Evolutionary conservation across 148 eudicot species (phyloP).

Genomic region (Chenopodium quinoa): DNA sequence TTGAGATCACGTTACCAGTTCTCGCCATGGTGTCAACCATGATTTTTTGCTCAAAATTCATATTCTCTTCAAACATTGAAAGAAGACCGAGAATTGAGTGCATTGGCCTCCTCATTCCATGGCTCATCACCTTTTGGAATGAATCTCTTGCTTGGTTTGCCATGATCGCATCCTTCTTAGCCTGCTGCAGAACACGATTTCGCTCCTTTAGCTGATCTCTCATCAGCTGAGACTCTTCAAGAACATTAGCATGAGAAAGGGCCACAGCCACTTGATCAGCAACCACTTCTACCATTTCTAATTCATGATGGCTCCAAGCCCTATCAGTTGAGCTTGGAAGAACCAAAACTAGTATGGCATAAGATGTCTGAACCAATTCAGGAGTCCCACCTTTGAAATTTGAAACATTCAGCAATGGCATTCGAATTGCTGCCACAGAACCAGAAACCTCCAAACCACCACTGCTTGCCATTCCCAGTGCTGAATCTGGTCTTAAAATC

Average conservation of each 20-base stretch:
- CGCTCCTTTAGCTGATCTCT: constrained; percentile 63
- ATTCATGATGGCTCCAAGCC: constrained; percentile 57
- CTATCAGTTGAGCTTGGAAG: constrained; percentile 50
- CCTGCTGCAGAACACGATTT: constrained; percentile 66
- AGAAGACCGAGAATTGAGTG: constrained; percentile 82
- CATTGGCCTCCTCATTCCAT: constrained; percentile 85
- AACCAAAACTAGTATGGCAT: constrained; percentile 77
- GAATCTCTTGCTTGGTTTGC: constrained; percentile 77
- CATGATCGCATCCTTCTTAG: constrained; percentile 75
- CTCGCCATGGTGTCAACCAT: constrained; percentile 68
- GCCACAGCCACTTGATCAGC: constrained; percentile 98
- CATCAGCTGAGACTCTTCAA: constrained; percentile 82
- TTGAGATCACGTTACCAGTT: constrained; percentile 73
- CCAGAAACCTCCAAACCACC: constrained; percentile 51
- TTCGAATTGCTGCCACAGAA: constrained; percentile 72
- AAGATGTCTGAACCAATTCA: constrained; percentile 58
- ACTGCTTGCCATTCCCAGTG: constrained; percentile 54
- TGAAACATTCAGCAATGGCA: constrained; percentile 74
- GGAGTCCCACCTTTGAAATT: constrained; percentile 91
- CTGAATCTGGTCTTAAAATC: constrained; percentile 53
- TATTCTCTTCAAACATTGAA: constrained; percentile 60
- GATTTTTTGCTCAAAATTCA: constrained; percentile 45
- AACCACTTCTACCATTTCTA: constrained; percentile 75
- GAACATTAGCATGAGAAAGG: constrained; percentile 86
- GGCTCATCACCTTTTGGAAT: constrained; percentile 85